A percentile compares a stretch with the other conserved stretches of the same genome.
Evolutionary conservation across 2,329 filamentous ascomycete genomes (phyloP).

Genomic region (Tolypocladium guangdongense): DNA sequence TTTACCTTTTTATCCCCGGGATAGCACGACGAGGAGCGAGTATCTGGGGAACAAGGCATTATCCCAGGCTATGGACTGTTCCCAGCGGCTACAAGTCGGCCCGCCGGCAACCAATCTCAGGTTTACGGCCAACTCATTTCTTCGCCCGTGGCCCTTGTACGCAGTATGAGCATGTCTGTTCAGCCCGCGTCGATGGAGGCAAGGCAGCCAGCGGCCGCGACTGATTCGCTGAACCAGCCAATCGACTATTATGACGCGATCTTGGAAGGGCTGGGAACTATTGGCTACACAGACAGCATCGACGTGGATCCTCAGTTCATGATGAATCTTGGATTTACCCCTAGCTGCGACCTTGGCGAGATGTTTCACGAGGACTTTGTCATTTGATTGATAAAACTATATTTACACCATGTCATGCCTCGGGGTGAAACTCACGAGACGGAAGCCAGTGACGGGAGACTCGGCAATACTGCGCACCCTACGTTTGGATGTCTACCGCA

Average conservation of each 20-base stretch:
- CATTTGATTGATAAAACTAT: conserved; percentile 6
- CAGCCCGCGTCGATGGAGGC: background rate
- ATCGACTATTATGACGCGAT: conserved; percentile 42
- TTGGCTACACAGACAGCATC: conserved; percentile 35
- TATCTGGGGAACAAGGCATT: background rate
- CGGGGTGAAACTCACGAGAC: too few species aligned
- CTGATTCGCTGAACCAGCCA: conserved; percentile 8
- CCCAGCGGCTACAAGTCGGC: background rate
- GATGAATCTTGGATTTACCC: conserved; percentile 55
- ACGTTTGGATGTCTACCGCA: too few species aligned
- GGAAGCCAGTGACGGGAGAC: too few species aligned
- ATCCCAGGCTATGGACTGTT: background rate
- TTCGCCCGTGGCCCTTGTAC: background rate
- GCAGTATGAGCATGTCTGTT: background rate
- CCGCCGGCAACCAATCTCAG: background rate
- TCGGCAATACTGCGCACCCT: too few species aligned
- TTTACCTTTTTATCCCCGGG: background rate
- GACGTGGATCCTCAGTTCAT: conserved; percentile 53
- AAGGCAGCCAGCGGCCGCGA: background rate
- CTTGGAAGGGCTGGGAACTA: conserved; percentile 40
- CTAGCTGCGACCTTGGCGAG: conserved; percentile 47
- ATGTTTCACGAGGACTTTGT: conserved; percentile 32
- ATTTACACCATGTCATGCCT: too few species aligned
- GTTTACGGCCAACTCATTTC: background rate
- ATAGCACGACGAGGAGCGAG: background rate